Evolutionary conservation across 2,329 filamentous ascomycete genomes (phyloP).

Genomic region (Ascochyta rabiei): DNA sequence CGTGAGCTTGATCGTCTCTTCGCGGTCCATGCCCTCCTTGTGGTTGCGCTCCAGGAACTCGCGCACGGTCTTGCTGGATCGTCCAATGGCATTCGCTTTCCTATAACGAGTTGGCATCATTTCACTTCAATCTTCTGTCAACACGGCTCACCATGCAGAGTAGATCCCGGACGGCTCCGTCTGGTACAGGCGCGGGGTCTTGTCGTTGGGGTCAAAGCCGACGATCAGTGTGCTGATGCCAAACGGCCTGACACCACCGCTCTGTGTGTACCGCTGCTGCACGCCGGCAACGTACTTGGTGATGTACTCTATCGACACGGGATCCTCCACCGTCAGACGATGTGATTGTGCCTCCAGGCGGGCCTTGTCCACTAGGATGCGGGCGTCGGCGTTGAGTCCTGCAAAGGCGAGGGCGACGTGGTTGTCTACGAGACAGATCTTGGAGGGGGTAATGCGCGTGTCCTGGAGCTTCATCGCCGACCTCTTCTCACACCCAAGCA

Average conservation of each 20-base stretch:
- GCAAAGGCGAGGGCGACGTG: constrained; percentile 98
- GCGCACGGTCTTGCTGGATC: constrained; percentile 97
- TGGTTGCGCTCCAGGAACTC: constrained; percentile 99
- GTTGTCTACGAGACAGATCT: constrained; percentile 94
- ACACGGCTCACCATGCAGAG: constrained; percentile 83
- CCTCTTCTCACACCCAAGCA: constrained; percentile 96
- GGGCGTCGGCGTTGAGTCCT: constrained; percentile 94
- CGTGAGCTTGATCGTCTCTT: constrained; percentile 93
- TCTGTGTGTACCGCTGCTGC: constrained; percentile 98
- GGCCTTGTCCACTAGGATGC: constrained; percentile 98
- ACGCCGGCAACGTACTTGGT: constrained; percentile 98
- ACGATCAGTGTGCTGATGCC: constrained; percentile 98
- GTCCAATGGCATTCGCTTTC: constrained; percentile 99
- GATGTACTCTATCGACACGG: constrained; percentile 98
- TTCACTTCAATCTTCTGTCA: neutral
- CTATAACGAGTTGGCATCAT: constrained; percentile 55
- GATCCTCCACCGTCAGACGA: constrained; percentile 94
- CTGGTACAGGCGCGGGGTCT: constrained; percentile 89
- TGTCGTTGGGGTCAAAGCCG: constrained; percentile 94
- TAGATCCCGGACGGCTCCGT: constrained; percentile 99
- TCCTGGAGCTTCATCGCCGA: constrained; percentile 99
- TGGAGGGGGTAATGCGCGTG: constrained; percentile 97
- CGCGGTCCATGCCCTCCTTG: constrained; percentile 95
- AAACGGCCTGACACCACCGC: constrained; percentile 97
- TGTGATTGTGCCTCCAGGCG: constrained; percentile 97